Percentiles rank a stretch among this genome's conserved stretches.
Conservation (phyloP, 2,329 filamentous ascomycete genomes). For the Ceratocystis smalleyi region DNA sequence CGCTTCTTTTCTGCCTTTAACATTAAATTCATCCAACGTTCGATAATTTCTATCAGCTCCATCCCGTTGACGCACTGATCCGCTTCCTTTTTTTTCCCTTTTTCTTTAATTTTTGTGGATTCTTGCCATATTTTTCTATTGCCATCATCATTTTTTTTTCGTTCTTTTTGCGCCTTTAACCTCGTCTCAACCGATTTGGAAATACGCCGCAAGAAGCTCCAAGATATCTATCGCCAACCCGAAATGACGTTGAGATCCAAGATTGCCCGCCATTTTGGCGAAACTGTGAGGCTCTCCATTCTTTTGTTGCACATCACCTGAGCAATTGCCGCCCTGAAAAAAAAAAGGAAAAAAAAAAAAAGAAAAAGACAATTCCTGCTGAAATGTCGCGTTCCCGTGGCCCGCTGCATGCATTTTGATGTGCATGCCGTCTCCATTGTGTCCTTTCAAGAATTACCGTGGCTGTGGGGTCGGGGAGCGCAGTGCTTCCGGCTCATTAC, state of each 20-base stretch:
- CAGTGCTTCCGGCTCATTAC: neutral
- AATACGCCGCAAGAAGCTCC: neutral
- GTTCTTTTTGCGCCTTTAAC: neutral
- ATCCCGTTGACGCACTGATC: slow-evolving; percentile 1
- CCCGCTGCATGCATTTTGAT: neutral
- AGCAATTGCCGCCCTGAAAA: neutral
- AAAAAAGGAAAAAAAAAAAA: neutral
- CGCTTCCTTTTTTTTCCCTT: neutral
- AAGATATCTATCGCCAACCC: neutral
- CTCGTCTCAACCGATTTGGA: neutral
- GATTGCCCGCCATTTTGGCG: slow-evolving; percentile 35
- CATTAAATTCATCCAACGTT: neutral
- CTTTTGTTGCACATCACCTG: slow-evolving; percentile 17
- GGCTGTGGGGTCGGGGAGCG: neutral
- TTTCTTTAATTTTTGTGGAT: neutral
- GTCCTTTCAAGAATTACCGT: neutral
- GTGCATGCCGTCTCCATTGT: neutral
- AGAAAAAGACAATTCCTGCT: neutral
- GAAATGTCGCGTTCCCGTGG: neutral
- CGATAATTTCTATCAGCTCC: neutral
- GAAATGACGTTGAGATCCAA: slow-evolving; percentile 23
- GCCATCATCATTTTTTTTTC: neutral
- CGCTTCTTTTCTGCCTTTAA: neutral
- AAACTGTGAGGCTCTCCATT: slow-evolving; percentile 26
- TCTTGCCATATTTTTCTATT: neutral